Percentiles rank a stretch among this genome's conserved stretches.
Conservation (phyloP, 192 early-diverging fungal genomes). For the Piromyces sp. region DNA sequence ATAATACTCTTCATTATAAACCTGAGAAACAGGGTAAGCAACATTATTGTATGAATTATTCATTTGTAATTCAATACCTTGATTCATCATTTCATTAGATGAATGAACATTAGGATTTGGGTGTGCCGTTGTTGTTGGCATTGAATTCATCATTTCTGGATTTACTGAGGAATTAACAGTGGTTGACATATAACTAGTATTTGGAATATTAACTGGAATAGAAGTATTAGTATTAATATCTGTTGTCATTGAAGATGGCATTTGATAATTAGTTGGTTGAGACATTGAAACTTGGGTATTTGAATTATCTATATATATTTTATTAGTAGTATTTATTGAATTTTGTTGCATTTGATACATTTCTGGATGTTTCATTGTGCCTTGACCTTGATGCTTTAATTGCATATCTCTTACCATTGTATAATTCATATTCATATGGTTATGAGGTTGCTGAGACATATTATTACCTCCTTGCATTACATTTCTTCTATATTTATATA, state of each 20-base stretch:
- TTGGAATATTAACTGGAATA: background rate
- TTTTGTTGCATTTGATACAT: background rate
- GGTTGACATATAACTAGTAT: background rate
- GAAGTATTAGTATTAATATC: background rate
- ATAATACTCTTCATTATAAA: background rate
- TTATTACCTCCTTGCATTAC: background rate
- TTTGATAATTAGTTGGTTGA: background rate
- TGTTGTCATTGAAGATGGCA: background rate
- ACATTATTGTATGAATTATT: background rate
- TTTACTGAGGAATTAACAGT: background rate
- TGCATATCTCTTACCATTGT: background rate
- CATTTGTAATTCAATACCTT: background rate
- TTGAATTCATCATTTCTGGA: background rate
- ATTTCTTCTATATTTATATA: background rate
- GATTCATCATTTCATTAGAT: background rate
- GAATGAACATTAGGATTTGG: background rate
- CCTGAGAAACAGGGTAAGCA: background rate
- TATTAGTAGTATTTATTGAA: background rate
- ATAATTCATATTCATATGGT: background rate
- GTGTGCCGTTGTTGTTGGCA: background rate
- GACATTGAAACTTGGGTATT: background rate
- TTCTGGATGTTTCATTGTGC: too few relatives aligned
- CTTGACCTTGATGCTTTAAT: background rate
- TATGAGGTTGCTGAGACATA: background rate
- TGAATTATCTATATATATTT: background rate